Evolutionary conservation across 225 moss, liverwort and hornwort species (phyloP).

Genomic region (Marchantia paleacea): DNA sequence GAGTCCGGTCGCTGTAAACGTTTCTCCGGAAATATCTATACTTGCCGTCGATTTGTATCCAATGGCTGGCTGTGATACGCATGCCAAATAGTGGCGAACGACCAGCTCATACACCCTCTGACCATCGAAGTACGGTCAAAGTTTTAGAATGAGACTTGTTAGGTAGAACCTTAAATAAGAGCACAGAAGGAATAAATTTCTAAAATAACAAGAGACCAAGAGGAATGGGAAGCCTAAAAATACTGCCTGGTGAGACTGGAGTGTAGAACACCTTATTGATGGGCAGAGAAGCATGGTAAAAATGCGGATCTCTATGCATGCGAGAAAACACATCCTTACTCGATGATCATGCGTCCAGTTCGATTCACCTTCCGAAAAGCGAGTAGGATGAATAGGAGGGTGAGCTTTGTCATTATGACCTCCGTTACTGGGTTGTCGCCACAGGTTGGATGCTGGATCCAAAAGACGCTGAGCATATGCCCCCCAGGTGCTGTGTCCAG

Average conservation of each 20-base stretch:
- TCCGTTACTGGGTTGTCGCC: conserved; percentile 93
- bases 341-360: conserved; percentile 86
- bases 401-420: conserved; percentile 98
- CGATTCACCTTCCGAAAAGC: conserved; percentile 84
- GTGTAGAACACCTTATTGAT: background rate
- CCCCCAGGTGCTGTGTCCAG: conserved; percentile 75
- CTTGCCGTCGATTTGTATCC: conserved; percentile 88
- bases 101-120: conserved; percentile 96
- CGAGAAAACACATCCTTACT: conserved; percentile 32
- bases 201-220: background rate
- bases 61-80: conserved; percentile 96
- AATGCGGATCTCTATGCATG: background rate
- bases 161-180: background rate
- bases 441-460: conserved; percentile 78
- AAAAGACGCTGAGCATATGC: conserved; percentile 89
- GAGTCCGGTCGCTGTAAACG: conserved; percentile 79
- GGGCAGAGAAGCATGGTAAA: background rate
- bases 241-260: background rate
- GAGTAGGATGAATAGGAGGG: conserved; percentile 96
- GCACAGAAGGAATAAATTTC: background rate
- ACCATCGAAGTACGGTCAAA: conserved; percentile 10
- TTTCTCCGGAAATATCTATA: conserved; percentile 90
- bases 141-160: background rate
- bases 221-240: background rate
- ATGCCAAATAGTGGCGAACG: conserved; percentile 89